A percentile compares a stretch with the other conserved stretches of the same genome.
These are phyloP conservation scores for Polyplosphaeria fusca DNA, from an alignment of 495 filamentous ascomycete species.

Conservation along the genomic window DNA sequence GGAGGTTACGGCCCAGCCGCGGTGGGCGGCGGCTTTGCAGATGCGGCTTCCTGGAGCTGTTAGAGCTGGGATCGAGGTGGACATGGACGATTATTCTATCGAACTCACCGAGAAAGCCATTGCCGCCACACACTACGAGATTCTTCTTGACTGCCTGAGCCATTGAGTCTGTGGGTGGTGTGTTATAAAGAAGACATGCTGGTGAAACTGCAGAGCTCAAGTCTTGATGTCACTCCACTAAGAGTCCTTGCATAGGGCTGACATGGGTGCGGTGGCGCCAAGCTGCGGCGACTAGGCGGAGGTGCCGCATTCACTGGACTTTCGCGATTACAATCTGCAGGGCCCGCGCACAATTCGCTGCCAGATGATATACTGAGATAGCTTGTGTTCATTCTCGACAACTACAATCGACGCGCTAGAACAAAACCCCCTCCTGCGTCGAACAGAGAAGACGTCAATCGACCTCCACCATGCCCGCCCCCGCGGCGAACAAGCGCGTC, in stretches of 20 bases:
- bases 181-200: neutral
- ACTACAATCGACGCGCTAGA: too few species aligned
- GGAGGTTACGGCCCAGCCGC: constrained; percentile 86
- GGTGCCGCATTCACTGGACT: neutral
- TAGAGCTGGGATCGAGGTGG: constrained; percentile 9
- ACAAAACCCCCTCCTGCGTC: too few species aligned
- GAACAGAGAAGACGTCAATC: too few species aligned
- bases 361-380: too few species aligned
- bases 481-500: constrained; percentile 56
- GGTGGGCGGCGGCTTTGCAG: constrained; percentile 76
- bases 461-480: constrained; percentile 51
- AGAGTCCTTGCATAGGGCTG: constrained; percentile 11
- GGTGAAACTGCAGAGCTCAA: constrained; percentile 2
- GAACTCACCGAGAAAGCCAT: constrained; percentile 74
- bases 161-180: constrained; percentile 18
- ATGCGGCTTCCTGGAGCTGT: constrained; percentile 67
- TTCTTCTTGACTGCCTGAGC: constrained; percentile 53
- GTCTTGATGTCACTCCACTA: constrained; percentile 30
- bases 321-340: too few species aligned
- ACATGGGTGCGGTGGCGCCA: constrained; percentile 10
- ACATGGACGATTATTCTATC: neutral
- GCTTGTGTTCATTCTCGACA: too few species aligned
- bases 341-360: too few species aligned
- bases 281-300: neutral
- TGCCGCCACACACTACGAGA: constrained; percentile 88